A percentile compares a stretch with the other conserved stretches of the same genome.
phyloP scores from a whole-genome alignment of 1,284 basidiomycete species.

The Takashimella koratensis region DNA sequence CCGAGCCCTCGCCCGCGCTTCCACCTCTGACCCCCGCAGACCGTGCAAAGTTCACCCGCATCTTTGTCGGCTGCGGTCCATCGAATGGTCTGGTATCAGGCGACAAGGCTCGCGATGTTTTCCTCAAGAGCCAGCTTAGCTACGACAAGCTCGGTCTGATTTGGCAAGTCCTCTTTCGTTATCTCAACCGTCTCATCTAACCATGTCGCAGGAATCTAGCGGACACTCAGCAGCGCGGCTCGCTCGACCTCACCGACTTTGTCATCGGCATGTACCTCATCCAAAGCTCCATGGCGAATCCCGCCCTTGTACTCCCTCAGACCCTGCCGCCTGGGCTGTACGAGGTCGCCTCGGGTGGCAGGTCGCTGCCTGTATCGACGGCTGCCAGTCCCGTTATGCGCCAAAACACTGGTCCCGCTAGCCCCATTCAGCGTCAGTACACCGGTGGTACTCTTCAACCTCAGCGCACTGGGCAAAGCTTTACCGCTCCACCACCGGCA shows the following conservation, averaged over 20 bases:
- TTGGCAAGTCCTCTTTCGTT: conserved; percentile 59
- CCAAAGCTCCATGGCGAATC: conserved; percentile 81
- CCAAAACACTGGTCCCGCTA: conserved; percentile 35
- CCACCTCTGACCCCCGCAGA: conserved; percentile 73
- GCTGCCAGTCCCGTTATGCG: conserved; percentile 29
- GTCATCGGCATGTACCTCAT: conserved; percentile 93
- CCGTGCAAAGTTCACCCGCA: conserved; percentile 71
- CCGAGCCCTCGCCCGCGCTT: conserved; percentile 40
- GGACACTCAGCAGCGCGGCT: conserved; percentile 88
- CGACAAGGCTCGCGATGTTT: conserved; percentile 87
- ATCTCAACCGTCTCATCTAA: conserved; percentile 1
- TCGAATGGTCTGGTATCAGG: conserved; percentile 72
- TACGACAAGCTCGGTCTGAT: conserved; percentile 89
- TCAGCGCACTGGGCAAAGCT: conserved; percentile 52
- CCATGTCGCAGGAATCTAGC: conserved; percentile 69
- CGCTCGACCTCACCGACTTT: conserved; percentile 87
- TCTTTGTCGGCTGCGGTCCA: conserved; percentile 73
- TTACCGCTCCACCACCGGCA: conserved; percentile 1
- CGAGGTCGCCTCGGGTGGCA: conserved; percentile 67
- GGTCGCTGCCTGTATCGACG: conserved; percentile 29
- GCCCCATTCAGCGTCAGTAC: conserved; percentile 45
- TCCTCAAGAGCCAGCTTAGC: conserved; percentile 86
- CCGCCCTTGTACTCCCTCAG: conserved; percentile 69
- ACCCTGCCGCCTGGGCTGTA: conserved; percentile 85
- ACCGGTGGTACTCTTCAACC: conserved; percentile 52